Percentiles rank a stretch among this genome's conserved stretches.
Evolutionary conservation across 1,284 basidiomycete genomes (phyloP).

Genomic region (Microbotryum silenes-acaulis): DNA sequence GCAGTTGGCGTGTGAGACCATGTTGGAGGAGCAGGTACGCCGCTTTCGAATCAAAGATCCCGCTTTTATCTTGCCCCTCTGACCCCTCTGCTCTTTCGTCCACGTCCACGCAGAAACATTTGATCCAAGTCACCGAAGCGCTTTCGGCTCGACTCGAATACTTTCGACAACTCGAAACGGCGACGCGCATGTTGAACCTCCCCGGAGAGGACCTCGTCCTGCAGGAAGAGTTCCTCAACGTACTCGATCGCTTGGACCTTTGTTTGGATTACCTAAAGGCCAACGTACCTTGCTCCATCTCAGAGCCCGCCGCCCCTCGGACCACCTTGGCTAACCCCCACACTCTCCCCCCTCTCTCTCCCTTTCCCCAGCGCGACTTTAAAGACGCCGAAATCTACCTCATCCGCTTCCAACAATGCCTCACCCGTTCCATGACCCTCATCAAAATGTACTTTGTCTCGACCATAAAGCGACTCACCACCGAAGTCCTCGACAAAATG

Average conservation of each 20-base stretch:
- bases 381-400: slow-evolving; percentile 83
- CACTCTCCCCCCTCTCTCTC: not conserved
- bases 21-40: slow-evolving; percentile 74
- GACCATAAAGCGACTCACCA: slow-evolving; percentile 61
- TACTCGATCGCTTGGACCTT: slow-evolving; percentile 85
- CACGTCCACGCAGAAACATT: slow-evolving; percentile 51
- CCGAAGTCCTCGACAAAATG: slow-evolving; percentile 60
- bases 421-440: slow-evolving; percentile 89
- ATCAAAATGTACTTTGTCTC: slow-evolving; percentile 90
- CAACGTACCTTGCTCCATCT: slow-evolving; percentile 58
- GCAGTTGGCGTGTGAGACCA: slow-evolving; percentile 78
- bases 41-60: not conserved
- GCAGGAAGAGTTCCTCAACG: slow-evolving; percentile 78
- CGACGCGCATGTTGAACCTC: slow-evolving; percentile 81
- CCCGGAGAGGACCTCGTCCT: slow-evolving; percentile 83
- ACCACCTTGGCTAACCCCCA: not conserved
- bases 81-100: not conserved
- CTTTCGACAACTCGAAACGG: slow-evolving; percentile 82
- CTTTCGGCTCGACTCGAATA: slow-evolving; percentile 72
- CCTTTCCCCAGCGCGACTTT: slow-evolving; percentile 61
- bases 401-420: slow-evolving; percentile 87
- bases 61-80: not conserved
- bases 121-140: slow-evolving; percentile 67
- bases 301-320: not conserved
- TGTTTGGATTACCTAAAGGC: slow-evolving; percentile 78